Base-by-base conservation (phyloP, 2,329 filamentous ascomycete genomes). In the Diplodia mutila region DNA sequence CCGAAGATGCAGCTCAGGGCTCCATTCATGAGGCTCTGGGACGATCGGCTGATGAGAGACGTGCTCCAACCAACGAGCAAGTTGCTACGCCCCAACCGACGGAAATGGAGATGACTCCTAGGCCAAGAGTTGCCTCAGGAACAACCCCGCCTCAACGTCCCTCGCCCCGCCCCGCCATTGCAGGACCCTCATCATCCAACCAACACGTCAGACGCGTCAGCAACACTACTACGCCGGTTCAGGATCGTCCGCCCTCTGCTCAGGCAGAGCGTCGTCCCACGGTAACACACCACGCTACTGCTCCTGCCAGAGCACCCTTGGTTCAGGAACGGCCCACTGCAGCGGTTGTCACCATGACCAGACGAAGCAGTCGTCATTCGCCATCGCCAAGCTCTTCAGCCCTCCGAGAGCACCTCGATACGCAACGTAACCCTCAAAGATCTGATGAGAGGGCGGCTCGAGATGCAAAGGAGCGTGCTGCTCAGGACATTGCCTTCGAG, bases 401-500 rank as follows among this genome's bases (percentile, higher is more conserved):
- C 42, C 77, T 84, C n/a, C 81, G 83, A 52, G 81, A 84, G 68
- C 79, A 82, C 55, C 75, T 80, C n/a, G 78, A 79, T n/a, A 76
- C 76, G 27, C 81, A 82, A 70, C 73, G 77, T 8, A 75, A 77
- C n/a, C 80, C 79, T 42, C 77, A 77, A 52, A 78, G 82, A 53
- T 70, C 72, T 21, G 78, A 80, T 51, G 74, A 75, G 29, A 76
- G 75, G 48, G 77, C 76, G 9, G 69, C 78, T 69, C 77, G 80
- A 39, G 81, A 83, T 61, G 85, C 85, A 61, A 83, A 84, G 49
- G 89, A 91, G 71, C 85, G 85, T 54, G 91, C 90, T 3, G 93
- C 92, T 2, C 92, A 97, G 73, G 94, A 98, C 71, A 89, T 96
- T 59, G 91, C 91, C 1, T 91, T 97, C 73, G 94, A 97, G 76